phyloP scores from a whole-genome alignment of 805 yeast genomes.

The Torulaspora delbrueckii region DNA sequence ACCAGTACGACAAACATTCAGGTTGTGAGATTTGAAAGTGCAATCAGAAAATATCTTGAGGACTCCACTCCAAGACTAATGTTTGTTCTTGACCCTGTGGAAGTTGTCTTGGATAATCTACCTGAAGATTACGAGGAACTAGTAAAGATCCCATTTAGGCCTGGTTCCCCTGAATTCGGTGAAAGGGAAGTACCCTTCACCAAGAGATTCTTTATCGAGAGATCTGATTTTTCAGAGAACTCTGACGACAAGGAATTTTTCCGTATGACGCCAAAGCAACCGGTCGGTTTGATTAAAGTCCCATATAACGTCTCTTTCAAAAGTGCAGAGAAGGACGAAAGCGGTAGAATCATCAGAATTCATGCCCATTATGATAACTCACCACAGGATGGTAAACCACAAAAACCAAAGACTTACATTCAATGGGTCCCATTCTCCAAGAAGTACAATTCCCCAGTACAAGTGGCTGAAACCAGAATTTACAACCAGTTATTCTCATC shows the following conservation, averaged over 20 bases:
- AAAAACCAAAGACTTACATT: conserved; percentile 90
- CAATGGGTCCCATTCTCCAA: conserved; percentile 88
- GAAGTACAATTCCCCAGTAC: conserved; percentile 57
- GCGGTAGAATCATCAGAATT: conserved; percentile 63
- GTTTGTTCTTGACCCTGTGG: conserved; percentile 86
- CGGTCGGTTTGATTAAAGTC: conserved; percentile 90
- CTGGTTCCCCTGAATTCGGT: conserved; percentile 75
- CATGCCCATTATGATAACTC: conserved; percentile 77
- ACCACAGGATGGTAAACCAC: conserved; percentile 39
- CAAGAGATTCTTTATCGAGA: conserved; percentile 75
- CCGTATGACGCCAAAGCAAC: conserved; percentile 89
- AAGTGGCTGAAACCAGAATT: conserved; percentile 71
- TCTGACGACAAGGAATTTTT: conserved; percentile 63
- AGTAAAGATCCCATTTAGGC: conserved; percentile 82
- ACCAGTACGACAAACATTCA: conserved; percentile 91
- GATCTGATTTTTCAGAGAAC: conserved; percentile 76
- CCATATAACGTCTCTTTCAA: conserved; percentile 76
- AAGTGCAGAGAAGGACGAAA: conserved; percentile 50
- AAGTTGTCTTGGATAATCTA: conserved; percentile 75
- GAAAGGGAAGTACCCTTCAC: conserved; percentile 71
- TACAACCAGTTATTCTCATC: conserved; percentile 84
- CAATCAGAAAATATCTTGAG: conserved; percentile 84
- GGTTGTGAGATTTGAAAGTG: conserved; percentile 79
- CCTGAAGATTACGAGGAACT: conserved; percentile 66
- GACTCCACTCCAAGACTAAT: conserved; percentile 89